These are phyloP conservation scores for Euphrasia arctica DNA, from an alignment of 305 asterid species.

Conservation along the genomic window DNA sequence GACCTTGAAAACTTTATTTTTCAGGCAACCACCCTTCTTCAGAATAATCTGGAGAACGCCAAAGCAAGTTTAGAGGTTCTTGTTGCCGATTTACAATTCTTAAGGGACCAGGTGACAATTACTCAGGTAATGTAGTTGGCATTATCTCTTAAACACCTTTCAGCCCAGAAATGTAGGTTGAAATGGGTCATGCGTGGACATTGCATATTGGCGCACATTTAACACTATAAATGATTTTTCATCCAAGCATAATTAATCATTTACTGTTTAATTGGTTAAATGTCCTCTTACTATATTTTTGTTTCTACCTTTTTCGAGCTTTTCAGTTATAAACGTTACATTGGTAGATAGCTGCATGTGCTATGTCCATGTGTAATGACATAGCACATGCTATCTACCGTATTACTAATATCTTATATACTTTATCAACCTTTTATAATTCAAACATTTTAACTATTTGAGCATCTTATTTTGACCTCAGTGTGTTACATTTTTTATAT, in stretches of 20 bases:
- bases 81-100: slow-evolving; percentile 77
- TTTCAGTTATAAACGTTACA: background rate
- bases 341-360: background rate
- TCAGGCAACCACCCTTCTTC: slow-evolving; percentile 82
- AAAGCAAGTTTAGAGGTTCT: slow-evolving; percentile 91
- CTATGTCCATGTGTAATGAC: background rate
- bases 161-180: slow-evolving; percentile 33
- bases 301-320: background rate
- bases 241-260: background rate
- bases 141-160: slow-evolving; percentile 18
- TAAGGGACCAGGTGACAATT: slow-evolving; percentile 84
- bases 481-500: background rate
- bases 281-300: background rate
- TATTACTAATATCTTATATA: no score
- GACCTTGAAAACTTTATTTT: slow-evolving; percentile 20
- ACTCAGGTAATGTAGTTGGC: slow-evolving; percentile 52
- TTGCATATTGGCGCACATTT: no score
- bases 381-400: background rate
- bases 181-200: slow-evolving; percentile 32
- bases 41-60: slow-evolving; percentile 82
- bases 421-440: no score
- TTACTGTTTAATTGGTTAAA: background rate
- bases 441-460: background rate
- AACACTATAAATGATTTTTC: background rate
- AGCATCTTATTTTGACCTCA: background rate